These are phyloP conservation scores for Mycena maculata DNA, from an alignment of 768 basidiomycete species.

Conservation along the genomic window DNA sequence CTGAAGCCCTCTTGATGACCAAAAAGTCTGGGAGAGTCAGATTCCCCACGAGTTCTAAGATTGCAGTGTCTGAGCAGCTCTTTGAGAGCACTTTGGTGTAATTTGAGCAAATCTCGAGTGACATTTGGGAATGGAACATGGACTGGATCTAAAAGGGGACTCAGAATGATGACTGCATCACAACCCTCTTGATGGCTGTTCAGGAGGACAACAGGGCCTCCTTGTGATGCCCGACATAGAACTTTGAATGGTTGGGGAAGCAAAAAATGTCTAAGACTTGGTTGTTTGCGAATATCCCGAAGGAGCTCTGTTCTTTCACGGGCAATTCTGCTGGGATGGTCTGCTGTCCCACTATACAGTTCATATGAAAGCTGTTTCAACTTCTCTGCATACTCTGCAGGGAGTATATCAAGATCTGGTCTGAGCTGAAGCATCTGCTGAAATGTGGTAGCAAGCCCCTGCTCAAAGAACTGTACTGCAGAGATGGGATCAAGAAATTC, in stretches of 20 bases:
- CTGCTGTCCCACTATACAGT: not conserved
- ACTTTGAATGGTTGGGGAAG: constrained; percentile 11
- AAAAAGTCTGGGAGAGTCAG: not conserved
- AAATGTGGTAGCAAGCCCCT: no score
- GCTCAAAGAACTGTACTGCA: no score
- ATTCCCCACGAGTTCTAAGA: not conserved
- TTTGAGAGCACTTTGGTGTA: constrained; percentile 8
- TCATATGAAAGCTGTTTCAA: not conserved
- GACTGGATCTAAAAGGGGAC: no score
- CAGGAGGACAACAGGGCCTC: constrained; percentile 36
- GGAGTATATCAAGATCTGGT: not conserved
- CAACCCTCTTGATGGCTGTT: no score
- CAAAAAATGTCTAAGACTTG: constrained; percentile 27
- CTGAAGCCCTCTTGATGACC: not conserved
- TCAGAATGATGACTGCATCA: constrained; percentile 31
- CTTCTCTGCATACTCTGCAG: not conserved
- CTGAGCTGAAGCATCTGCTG: constrained; percentile 9
- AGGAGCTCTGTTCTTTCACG: constrained; percentile 19
- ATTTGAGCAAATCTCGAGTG: not conserved
- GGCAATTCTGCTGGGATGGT: not conserved
- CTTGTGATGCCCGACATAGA: constrained; percentile 26
- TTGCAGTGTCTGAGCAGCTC: not conserved
- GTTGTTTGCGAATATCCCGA: constrained; percentile 24
- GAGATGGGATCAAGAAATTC: no score
- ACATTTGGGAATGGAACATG: constrained; percentile 18